Evolutionary conservation across 352 stramenopile species (phyloP).

Genomic region (Phytophthora sp.): DNA sequence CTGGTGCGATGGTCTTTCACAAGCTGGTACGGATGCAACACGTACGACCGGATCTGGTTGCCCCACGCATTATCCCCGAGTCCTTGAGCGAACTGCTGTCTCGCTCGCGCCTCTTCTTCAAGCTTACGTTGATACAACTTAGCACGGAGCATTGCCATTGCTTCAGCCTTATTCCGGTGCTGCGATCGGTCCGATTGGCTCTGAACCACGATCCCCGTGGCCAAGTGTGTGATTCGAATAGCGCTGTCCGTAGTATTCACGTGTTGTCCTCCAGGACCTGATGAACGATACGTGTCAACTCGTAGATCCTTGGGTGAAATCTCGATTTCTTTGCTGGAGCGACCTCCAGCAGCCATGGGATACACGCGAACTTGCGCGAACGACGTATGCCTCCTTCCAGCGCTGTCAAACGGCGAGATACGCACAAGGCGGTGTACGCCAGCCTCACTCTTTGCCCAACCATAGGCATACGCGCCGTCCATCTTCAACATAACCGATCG

Average conservation of each 20-base stretch:
- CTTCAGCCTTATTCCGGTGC: constrained; percentile 93
- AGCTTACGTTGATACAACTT: constrained; percentile 79
- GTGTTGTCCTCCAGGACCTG: constrained; percentile 95
- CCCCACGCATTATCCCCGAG: constrained; percentile 83
- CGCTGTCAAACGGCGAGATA: constrained; percentile 95
- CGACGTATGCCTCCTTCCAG: constrained; percentile 93
- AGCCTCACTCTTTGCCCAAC: constrained; percentile 94
- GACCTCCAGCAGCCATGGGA: constrained; percentile 50
- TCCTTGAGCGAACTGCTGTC: constrained; percentile 64
- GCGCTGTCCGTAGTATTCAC: constrained; percentile 98
- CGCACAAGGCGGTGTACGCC: constrained; percentile 96
- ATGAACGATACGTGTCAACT: constrained; percentile 94
- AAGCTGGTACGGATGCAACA: constrained; percentile 98
- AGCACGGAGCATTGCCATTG: constrained; percentile 83
- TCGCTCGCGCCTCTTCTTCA: constrained; percentile 50
- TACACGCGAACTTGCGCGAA: constrained; percentile 92
- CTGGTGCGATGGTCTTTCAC: constrained; percentile 97
- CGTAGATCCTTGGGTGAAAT: constrained; percentile 91
- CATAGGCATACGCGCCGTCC: constrained; percentile 88
- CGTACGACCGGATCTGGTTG: constrained; percentile 96
- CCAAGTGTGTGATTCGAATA: constrained; percentile 96
- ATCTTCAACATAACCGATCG: constrained; percentile 63
- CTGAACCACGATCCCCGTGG: constrained; percentile 93
- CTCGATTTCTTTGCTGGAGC: constrained; percentile 44
- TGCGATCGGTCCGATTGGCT: constrained; percentile 95